Evolutionary conservation across 495 filamentous ascomycete genomes (phyloP), one percentile per base, ranked within the genome.

Genomic region (Trichoderma asperelloides): DNA sequence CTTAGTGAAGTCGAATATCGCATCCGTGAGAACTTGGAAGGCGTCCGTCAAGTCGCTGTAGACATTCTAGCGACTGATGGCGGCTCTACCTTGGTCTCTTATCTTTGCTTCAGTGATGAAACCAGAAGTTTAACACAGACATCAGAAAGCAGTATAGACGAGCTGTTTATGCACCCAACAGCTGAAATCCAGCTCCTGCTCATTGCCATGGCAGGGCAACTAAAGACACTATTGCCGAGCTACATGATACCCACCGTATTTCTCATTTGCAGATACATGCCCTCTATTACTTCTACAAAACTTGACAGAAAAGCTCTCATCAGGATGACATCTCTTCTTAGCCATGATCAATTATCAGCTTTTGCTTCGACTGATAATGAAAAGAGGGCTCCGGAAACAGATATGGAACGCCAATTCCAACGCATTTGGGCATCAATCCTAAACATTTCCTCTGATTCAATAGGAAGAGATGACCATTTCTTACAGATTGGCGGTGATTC

Each of bases 161-260:
- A 43, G 21, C n/a, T 64, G 11, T 41, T 64, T 33, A 40, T 40
- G 63, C 63, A 33, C 3, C 30, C 40, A 11, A 64, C 63, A n/a
- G 37, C 30, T 12, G 63, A 64, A 6, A 21, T 43, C 1, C 63
- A 41, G 12, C 16, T n/a, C 0, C 23, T 89, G 84, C 69, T 90
- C 89, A 21, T 82, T 82, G 16, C 87, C 82, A 78, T 97, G 91
- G 80, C 97, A 97, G 60, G 97, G 92, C 9, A 98, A 84, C 73
- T 98, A 93, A 1, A 90, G 89, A 15, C 93, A 92, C 0, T 91
- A 91, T 77, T 92, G 94, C 74, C 90, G 88, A 7, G 90, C 87
- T 72, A 93, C 90, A 70, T 87, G 83, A 68, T 86, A 13, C 63
- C 63, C 2, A 41, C 63, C 7, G 16, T 45, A 12, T 64, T 64